Evolutionary conservation across 2,329 filamentous ascomycete genomes (phyloP).

Genomic region (Beauveria rudraprayagi): DNA sequence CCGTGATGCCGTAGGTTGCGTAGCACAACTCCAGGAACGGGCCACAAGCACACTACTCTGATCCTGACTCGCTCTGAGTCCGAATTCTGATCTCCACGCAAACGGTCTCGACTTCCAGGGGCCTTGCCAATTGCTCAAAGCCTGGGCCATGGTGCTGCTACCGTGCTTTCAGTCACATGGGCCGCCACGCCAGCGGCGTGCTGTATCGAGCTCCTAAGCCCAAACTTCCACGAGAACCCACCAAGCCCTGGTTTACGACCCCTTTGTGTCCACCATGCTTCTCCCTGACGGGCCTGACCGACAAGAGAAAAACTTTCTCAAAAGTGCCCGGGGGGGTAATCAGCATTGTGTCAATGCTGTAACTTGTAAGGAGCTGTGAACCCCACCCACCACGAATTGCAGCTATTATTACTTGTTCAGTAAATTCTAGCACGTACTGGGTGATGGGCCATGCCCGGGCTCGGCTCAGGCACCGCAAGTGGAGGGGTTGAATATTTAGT

Average conservation of each 20-base stretch:
- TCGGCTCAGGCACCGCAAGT: neutral
- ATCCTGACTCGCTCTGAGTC: slow-evolving; percentile 1
- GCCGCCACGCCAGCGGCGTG: neutral
- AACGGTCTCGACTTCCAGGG: slow-evolving; percentile 9
- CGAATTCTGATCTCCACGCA: slow-evolving; percentile 3
- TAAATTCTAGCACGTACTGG: neutral
- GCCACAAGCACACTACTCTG: neutral
- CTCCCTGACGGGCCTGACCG: neutral
- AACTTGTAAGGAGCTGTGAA: neutral
- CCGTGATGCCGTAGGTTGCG: neutral
- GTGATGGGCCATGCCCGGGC: neutral
- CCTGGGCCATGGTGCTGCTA: neutral
- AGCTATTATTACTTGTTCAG: too few relatives aligned
- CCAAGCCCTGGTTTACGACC: neutral
- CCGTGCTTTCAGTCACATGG: neutral
- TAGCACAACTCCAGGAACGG: neutral
- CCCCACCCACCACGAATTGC: slow-evolving; percentile 3
- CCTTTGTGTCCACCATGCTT: neutral
- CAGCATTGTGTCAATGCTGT: neutral
- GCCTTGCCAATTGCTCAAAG: neutral
- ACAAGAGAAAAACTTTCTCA: neutral
- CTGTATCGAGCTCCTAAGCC: neutral
- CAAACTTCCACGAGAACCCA: neutral
- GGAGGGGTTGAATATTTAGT: slow-evolving; percentile 1
- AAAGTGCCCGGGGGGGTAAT: neutral